A percentile compares a stretch with the other conserved stretches of the same genome.
Evolutionary conservation across 208 protist genomes (phyloP).

Genomic region (Plasmodiophora brassicae): DNA sequence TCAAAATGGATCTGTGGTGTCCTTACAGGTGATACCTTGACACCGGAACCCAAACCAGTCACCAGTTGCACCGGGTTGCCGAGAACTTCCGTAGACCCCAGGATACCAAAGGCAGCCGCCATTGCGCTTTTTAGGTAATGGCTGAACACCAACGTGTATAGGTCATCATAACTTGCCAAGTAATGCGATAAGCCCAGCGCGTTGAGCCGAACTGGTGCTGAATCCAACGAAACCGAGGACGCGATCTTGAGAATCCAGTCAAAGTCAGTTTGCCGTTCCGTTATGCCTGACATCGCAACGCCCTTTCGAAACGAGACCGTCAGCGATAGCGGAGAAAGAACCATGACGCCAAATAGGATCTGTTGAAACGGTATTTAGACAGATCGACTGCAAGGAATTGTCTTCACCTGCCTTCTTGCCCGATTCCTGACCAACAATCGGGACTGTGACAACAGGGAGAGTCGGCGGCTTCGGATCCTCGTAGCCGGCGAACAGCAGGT

Average conservation of each 20-base stretch:
- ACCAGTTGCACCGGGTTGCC: conserved; percentile 4
- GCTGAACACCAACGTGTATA: neutral
- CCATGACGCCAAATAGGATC: conserved; percentile 2
- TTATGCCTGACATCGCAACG: neutral
- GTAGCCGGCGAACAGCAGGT: neutral
- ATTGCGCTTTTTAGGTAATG: neutral
- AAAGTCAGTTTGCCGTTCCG: neutral
- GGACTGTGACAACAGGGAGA: neutral
- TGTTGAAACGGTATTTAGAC: neutral
- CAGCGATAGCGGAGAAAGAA: neutral
- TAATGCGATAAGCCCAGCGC: neutral
- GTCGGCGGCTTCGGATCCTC: neutral
- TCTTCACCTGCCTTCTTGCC: neutral
- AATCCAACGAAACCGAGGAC: neutral
- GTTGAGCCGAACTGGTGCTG: neutral
- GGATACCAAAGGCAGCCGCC: neutral
- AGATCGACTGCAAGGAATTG: neutral
- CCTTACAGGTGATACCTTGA: no score
- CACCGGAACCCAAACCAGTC: neutral
- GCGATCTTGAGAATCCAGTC: neutral
- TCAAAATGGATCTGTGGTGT: no score
- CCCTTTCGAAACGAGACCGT: neutral
- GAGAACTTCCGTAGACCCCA: conserved; percentile 1
- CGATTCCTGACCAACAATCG: conserved; percentile 7
- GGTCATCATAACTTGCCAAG: conserved; percentile 4